These are phyloP conservation scores for Penicilliopsis zonata DNA, from an alignment of 495 filamentous ascomycete species.

Conservation along the genomic window DNA sequence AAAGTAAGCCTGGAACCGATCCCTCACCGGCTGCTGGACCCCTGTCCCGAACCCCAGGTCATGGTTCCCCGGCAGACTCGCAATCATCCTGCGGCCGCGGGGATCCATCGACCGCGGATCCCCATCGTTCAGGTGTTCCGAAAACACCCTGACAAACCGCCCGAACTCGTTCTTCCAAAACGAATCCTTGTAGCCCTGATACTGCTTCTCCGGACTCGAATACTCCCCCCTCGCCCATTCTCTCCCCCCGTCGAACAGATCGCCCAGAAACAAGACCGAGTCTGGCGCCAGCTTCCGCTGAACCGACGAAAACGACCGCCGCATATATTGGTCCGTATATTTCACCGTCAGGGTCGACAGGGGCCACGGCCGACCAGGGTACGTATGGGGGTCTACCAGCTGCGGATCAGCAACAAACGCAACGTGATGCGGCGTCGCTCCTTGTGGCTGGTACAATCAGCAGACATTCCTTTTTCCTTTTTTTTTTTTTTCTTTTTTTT, in stretches of 20 bases:
- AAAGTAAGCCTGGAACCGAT: slow-evolving; percentile 80
- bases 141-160: slow-evolving; percentile 70
- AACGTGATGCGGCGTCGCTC: slow-evolving; percentile 72
- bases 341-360: slow-evolving; percentile 64
- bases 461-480: too few species aligned
- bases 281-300: slow-evolving; percentile 63
- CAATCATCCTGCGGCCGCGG: slow-evolving; percentile 53
- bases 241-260: slow-evolving; percentile 91
- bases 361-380: slow-evolving; percentile 87
- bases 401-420: slow-evolving; percentile 94
- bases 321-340: slow-evolving; percentile 83
- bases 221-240: slow-evolving; percentile 74
- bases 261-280: slow-evolving; percentile 80
- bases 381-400: slow-evolving; percentile 91
- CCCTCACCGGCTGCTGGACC: slow-evolving; percentile 64
- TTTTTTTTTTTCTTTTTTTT: too few species aligned
- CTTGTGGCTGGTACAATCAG: slow-evolving; percentile 67
- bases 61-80: slow-evolving; percentile 86
- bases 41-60: slow-evolving; percentile 88
- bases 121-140: slow-evolving; percentile 44
- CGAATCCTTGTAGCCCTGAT: slow-evolving; percentile 58
- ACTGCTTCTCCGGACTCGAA: slow-evolving; percentile 56
- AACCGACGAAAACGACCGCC: slow-evolving; percentile 61
- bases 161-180: slow-evolving; percentile 79
- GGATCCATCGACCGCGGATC: slow-evolving; percentile 21